Conservation (phyloP, 2,329 filamentous ascomycete species). For the Claviceps maximensis region DNA sequence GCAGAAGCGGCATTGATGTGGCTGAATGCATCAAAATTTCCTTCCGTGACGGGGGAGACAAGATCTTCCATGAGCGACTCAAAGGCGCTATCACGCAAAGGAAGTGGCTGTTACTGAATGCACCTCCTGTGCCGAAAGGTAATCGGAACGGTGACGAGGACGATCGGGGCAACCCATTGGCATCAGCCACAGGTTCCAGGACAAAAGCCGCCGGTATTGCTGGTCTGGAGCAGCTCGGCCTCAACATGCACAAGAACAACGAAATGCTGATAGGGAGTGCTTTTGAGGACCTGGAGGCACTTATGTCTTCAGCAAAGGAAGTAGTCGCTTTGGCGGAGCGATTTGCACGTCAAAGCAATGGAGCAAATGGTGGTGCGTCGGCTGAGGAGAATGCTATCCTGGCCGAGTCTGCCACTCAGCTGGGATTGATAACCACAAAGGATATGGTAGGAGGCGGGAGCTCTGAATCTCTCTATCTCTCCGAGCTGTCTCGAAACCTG, state of each 20-base stretch:
- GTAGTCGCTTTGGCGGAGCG: slow-evolving; percentile 86
- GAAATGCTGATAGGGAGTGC: slow-evolving; percentile 84
- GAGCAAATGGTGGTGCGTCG: slow-evolving; percentile 43
- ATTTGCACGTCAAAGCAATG: slow-evolving; percentile 57
- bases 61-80: slow-evolving; percentile 77
- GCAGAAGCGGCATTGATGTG: slow-evolving; percentile 35
- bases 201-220: slow-evolving; percentile 73
- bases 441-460: slow-evolving; percentile 74
- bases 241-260: slow-evolving; percentile 82
- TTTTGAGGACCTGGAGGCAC: slow-evolving; percentile 88
- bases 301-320: slow-evolving; percentile 96
- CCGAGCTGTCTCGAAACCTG: slow-evolving; percentile 69
- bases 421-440: slow-evolving; percentile 86
- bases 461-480: slow-evolving; percentile 75
- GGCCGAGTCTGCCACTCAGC: slow-evolving; percentile 62
- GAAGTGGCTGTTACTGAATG: slow-evolving; percentile 87
- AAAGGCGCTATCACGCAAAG: slow-evolving; percentile 81
- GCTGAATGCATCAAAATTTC: slow-evolving; percentile 79
- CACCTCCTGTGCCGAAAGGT: slow-evolving; percentile 69
- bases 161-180: slow-evolving; percentile 14
- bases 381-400: slow-evolving; percentile 62
- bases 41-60: slow-evolving; percentile 78
- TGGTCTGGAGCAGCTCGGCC: slow-evolving; percentile 72
- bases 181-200: slow-evolving; percentile 18
- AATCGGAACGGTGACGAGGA: slow-evolving; percentile 24